Evolutionary conservation across 306 rosid genomes (phyloP).

Genomic region (Quercus ilex): DNA sequence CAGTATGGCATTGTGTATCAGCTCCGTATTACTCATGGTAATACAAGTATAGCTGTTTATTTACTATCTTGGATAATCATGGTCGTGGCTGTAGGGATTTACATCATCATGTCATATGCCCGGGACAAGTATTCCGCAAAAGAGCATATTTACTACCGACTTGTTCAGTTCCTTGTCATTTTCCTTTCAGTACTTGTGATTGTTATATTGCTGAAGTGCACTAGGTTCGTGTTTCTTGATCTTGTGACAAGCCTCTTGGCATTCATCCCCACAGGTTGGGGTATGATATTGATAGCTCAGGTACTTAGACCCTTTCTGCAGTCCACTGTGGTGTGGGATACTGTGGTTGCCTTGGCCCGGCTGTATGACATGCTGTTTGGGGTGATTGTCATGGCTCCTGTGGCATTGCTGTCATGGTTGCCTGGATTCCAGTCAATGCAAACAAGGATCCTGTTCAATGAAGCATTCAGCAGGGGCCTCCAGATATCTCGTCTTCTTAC

Average conservation of each 20-base stretch:
- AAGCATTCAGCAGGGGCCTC: slow-evolving; percentile 97
- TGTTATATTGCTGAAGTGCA: slow-evolving; percentile 56
- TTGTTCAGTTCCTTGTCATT: slow-evolving; percentile 78
- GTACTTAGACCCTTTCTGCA: slow-evolving; percentile 86
- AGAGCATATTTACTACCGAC: slow-evolving; percentile 72
- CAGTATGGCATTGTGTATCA: slow-evolving; percentile 90
- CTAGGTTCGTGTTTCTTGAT: slow-evolving; percentile 47
- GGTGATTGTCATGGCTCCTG: slow-evolving; percentile 75
- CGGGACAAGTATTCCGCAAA: slow-evolving; percentile 70
- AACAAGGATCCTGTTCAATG: slow-evolving; percentile 90
- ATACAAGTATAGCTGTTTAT: slow-evolving; percentile 68
- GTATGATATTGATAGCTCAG: slow-evolving; percentile 82
- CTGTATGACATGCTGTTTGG: slow-evolving; percentile 80
- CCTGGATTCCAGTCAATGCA: slow-evolving; percentile 98
- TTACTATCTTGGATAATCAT: slow-evolving; percentile 80
- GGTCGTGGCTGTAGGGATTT: slow-evolving; percentile 68
- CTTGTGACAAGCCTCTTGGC: slow-evolving; percentile 70
- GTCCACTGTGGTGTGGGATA: slow-evolving; percentile 78
- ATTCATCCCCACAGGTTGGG: slow-evolving; percentile 94
- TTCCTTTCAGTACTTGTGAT: slow-evolving; percentile 49
- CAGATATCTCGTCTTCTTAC: slow-evolving; percentile 83
- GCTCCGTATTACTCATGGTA: slow-evolving; percentile 36
- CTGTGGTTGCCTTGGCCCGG: slow-evolving; percentile 82
- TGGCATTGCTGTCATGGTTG: slow-evolving; percentile 86
- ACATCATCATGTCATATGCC: slow-evolving; percentile 60